Conservation (phyloP, 2,329 filamentous ascomycete genomes). For the Colletotrichum shisoi region DNA sequence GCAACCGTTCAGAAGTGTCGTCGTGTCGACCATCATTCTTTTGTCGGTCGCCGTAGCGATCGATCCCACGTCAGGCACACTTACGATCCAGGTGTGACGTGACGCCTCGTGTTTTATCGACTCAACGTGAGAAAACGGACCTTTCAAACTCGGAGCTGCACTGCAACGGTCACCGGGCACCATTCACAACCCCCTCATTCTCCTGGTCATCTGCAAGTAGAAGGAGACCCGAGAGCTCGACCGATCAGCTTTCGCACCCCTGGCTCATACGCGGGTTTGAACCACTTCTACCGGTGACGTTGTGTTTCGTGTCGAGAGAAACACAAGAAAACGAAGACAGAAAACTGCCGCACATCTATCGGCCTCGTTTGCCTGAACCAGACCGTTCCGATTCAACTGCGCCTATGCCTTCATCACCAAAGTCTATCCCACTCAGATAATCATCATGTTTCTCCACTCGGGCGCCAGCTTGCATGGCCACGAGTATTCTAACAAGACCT, state of each 20-base stretch:
- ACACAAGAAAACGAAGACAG: conserved; percentile 24
- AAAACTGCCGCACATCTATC: neutral
- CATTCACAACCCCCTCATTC: neutral
- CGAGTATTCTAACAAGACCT: conserved; percentile 59
- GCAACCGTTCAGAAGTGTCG: conserved; percentile 25
- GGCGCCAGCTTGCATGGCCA: conserved; percentile 68
- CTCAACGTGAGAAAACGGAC: conserved; percentile 3
- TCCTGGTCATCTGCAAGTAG: conserved; percentile 23
- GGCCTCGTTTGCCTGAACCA: neutral
- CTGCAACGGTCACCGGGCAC: neutral
- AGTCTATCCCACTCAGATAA: conserved; percentile 3
- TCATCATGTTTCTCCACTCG: conserved; percentile 65
- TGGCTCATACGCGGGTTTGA: conserved; percentile 2
- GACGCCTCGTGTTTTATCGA: conserved; percentile 15
- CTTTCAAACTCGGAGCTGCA: conserved; percentile 16
- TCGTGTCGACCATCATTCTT: conserved; percentile 25
- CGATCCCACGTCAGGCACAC: conserved; percentile 22
- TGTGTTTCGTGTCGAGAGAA: conserved; percentile 4
- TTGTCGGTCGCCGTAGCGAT: conserved; percentile 21
- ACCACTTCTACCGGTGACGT: conserved; percentile 5
- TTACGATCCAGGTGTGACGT: neutral
- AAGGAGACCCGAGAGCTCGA: conserved; percentile 11
- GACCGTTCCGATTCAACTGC: neutral
- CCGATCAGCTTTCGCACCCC: conserved; percentile 5
- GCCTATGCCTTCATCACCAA: conserved; percentile 18